A percentile compares a stretch with the other conserved stretches of the same genome.
Evolutionary conservation across 2,329 filamentous ascomycete genomes (phyloP).

Genomic region (Arthrobotrys iridis): DNA sequence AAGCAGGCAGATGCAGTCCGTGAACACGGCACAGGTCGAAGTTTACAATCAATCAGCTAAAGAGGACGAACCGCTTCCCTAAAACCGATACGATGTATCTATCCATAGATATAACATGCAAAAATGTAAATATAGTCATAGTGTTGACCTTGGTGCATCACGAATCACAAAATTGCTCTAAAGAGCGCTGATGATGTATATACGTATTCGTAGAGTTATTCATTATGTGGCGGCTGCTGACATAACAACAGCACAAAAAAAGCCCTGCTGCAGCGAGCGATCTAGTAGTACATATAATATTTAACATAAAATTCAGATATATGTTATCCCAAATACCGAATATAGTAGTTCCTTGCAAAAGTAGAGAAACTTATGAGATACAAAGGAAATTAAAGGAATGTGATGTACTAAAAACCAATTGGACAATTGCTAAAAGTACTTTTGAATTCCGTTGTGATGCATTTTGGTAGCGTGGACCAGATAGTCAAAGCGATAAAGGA

Average conservation of each 20-base stretch:
- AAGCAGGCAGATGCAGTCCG: not conserved
- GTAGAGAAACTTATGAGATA: not conserved
- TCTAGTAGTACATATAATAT: not conserved
- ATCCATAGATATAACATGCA: too few species aligned
- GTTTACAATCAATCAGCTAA: not conserved
- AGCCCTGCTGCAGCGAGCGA: not conserved
- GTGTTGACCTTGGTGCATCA: too few species aligned
- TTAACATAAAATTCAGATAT: not conserved
- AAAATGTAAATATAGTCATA: not conserved
- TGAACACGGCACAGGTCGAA: not conserved
- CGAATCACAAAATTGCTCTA: too few species aligned
- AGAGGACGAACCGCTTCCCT: not conserved
- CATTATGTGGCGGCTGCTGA: not conserved
- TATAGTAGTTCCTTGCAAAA: not conserved
- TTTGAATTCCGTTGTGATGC: constrained; percentile 30
- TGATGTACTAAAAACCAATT: constrained; percentile 6
- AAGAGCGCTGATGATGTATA: too few species aligned
- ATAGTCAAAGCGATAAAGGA: not conserved
- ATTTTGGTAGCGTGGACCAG: constrained; percentile 1
- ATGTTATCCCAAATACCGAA: not conserved
- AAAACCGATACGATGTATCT: not conserved
- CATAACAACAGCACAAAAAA: not conserved
- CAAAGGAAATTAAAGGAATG: constrained; percentile 20
- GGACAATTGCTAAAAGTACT: constrained; percentile 24
- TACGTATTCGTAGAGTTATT: constrained; percentile 9